Base-by-base conservation (phyloP, 2,329 filamentous ascomycete species). In the Colletotrichum tropicale region DNA sequence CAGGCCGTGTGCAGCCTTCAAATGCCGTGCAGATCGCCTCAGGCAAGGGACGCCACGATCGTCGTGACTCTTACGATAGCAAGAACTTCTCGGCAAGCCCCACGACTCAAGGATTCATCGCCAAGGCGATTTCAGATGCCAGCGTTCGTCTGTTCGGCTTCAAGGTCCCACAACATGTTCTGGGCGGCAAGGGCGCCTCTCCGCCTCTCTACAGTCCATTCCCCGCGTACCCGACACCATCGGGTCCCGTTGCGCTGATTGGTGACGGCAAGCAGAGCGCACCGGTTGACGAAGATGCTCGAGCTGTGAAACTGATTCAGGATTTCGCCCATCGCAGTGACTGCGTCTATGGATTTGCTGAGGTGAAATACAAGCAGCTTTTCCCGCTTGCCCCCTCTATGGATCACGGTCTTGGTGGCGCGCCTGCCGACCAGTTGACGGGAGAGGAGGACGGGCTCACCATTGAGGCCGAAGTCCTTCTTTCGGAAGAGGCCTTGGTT, bases 321-420 rank as follows among this genome's bases (percentile, higher is more conserved):
- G 96, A 98, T 80, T 94, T 95, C 78, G 97, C 97, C 3, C 97
- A 96, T 36, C 91, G 96, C 52, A 98, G 96, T 82, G 96, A 99
- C 83, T 97, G 98, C 61, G 96, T 99, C 4, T 99, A 96, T 83
- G 96, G 96, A 5, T 98, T 99, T 84, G 97, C 97, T 8, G 96
- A 99, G 85, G 96, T 99, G 82, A 99, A 99, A 85, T 98, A 98
- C 85, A 97, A 98, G 84, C 97, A 99, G 84, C 90, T 99, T n/a
- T 92, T 98, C 66, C 97, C 97, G 5, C 87, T 97, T 60, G 93
- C 95, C 2, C 97, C 96, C 2, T 96, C 94, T 0, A 91, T 90
- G 78, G 92, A 95, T 65, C 92, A 94, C 78, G 92, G 92, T 8
- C 89, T 95, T 6, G 93, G 93, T 8, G 92, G 93, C 16, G 84